Conservation (phyloP, 768 basidiomycete species). For the Arthromyces matolae region DNA sequence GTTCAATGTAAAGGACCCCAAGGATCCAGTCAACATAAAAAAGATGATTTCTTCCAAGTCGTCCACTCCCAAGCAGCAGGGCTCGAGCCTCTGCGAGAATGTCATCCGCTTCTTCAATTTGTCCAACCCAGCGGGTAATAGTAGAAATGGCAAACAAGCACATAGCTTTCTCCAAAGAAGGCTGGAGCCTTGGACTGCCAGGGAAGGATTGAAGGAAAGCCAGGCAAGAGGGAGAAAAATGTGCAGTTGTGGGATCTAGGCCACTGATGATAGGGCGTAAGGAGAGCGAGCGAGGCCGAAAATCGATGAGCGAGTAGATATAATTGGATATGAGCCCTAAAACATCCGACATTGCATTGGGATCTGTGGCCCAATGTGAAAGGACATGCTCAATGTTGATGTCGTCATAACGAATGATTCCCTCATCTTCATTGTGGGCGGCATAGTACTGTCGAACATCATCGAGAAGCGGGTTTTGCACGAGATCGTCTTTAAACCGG, state of each 20-base stretch:
- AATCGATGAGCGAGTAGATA: background rate
- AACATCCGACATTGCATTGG: background rate
- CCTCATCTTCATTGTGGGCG: background rate
- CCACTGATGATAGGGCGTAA: background rate
- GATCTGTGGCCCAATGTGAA: background rate
- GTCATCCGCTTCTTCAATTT: background rate
- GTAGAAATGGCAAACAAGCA: background rate
- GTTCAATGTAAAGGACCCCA: background rate
- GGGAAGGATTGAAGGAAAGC: background rate
- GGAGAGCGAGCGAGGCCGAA: slow-evolving; percentile 1
- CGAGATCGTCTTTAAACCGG: background rate
- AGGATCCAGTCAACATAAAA: background rate
- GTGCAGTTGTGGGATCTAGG: background rate
- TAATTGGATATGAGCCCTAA: background rate
- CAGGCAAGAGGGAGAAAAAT: background rate
- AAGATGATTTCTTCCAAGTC: background rate
- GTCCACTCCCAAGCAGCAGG: background rate
- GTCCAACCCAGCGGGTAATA: background rate
- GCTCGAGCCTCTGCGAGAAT: background rate
- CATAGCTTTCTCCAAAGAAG: background rate
- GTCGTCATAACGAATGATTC: background rate
- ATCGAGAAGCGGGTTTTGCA: background rate
- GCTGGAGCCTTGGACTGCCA: background rate
- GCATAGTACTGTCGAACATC: slow-evolving; percentile 1
- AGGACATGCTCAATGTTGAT: slow-evolving; percentile 10